These are phyloP conservation scores for Darksidea phi DNA, from an alignment of 495 filamentous ascomycete species.

Conservation along the genomic window DNA sequence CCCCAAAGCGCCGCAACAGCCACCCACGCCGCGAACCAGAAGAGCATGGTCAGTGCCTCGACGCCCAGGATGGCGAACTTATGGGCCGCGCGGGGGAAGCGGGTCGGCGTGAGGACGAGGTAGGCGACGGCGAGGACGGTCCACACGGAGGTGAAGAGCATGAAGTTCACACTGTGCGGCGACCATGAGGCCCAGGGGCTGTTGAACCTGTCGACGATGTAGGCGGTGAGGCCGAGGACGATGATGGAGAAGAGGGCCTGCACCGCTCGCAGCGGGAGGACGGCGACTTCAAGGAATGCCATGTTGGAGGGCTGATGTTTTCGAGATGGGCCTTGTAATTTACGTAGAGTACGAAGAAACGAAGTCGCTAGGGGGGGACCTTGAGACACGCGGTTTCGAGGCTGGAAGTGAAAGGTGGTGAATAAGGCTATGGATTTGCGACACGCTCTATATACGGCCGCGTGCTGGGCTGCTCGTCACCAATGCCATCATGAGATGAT, in stretches of 20 bases:
- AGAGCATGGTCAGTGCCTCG: constrained; percentile 71
- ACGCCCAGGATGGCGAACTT: constrained; percentile 60
- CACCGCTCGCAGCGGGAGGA: constrained; percentile 56
- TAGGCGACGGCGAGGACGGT: constrained; percentile 68
- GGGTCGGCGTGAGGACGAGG: constrained; percentile 62
- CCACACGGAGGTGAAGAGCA: constrained; percentile 73
- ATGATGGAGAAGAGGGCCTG: constrained; percentile 69
- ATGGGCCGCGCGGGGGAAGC: constrained; percentile 58
- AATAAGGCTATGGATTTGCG: too few species aligned
- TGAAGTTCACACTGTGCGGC: constrained; percentile 61
- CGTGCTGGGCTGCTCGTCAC: too few species aligned
- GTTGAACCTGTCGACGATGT: constrained; percentile 38
- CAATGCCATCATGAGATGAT: neutral
- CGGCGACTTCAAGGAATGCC: constrained; percentile 3
- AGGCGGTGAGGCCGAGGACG: constrained; percentile 71
- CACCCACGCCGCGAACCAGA: constrained; percentile 86
- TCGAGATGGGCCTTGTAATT: too few species aligned
- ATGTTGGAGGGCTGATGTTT: neutral
- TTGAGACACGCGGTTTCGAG: too few species aligned
- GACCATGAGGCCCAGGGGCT: constrained; percentile 14
- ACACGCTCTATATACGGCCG: too few species aligned
- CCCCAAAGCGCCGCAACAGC: constrained; percentile 64
- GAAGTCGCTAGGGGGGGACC: too few species aligned
- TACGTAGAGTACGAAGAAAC: too few species aligned
- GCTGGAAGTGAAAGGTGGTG: too few species aligned